Conservation (phyloP, 108 stramenopile genomes). For the Conticribra weissflogii region DNA sequence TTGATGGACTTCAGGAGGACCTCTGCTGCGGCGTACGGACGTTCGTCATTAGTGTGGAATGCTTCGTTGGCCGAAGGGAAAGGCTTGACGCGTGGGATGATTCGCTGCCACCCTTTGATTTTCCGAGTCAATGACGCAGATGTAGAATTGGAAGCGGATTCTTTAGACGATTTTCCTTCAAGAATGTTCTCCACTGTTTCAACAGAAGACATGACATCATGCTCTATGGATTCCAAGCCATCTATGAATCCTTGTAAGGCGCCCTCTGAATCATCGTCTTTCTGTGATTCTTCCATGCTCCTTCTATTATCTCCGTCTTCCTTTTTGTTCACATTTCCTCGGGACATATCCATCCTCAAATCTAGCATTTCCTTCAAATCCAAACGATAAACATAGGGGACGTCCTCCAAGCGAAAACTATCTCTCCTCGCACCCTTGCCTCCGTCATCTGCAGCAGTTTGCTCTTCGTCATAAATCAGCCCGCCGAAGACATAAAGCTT, state of each 20-base stretch:
- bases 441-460: background rate
- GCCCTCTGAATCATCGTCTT: background rate
- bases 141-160: background rate
- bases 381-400: constrained; percentile 41
- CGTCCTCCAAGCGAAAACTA: constrained; percentile 46
- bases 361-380: constrained; percentile 45
- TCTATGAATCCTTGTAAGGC: background rate
- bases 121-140: background rate
- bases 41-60: constrained; percentile 2
- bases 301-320: background rate
- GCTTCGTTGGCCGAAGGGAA: too few relatives aligned
- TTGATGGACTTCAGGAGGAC: constrained; percentile 42
- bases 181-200: background rate
- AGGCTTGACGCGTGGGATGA: constrained; percentile 43
- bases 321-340: background rate
- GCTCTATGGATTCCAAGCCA: background rate
- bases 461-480: constrained; percentile 48
- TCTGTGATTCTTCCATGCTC: background rate
- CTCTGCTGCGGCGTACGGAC: constrained; percentile 30
- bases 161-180: background rate
- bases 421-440: constrained; percentile 18
- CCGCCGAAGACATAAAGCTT: constrained; percentile 59
- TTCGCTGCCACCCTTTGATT: constrained; percentile 47
- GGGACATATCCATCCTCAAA: constrained; percentile 2
- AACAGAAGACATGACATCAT: background rate